Evolutionary conservation across 768 basidiomycete species (phyloP), one percentile per base, ranked within the genome.

Genomic region (Rhizopogon vesiculosus): DNA sequence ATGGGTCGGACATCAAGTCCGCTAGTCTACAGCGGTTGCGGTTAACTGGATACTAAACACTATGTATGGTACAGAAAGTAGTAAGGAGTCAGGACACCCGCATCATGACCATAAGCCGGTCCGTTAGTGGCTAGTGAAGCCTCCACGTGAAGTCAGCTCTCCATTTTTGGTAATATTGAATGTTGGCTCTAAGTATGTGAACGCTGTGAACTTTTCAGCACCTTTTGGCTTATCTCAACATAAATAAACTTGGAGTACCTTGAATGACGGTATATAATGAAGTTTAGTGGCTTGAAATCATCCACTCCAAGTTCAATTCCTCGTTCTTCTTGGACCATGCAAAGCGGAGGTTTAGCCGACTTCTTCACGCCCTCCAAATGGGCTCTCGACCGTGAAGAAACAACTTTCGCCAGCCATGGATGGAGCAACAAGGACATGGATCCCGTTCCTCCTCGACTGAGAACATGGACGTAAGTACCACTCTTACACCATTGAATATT

Each of bases 341-440:
- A 22, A 9, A 38, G 31, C 2, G 56, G 22, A 46, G 28, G 44
- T 53, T 55, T 41, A 9, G 13, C 55, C 50, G 56, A 51, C 42
- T 74, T 69, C 64, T 60, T 71, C 58, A 71, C 66, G 51, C 67
- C 69, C 3, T 73, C 76, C 10, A 61, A 64, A 25, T 84, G 81
- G 84, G 73, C 70, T 13, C 76, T 86, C 39, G 72, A 81, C 61
- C 76, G 79, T 9, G 76, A 78, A 51, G 67, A 76, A 41, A 76
- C 80, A 22, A 78, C 77, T 19, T 81, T 85, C 60, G 31, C 82
- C 77, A 8, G 76, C 64, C 48, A 77, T 76, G 61, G 77, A 66
- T 88, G 86, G 85, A 77, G 73, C 59, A 91, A 91, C 69, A 79
- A 80, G 61, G 88, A 89, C 63, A 88, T 89, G 83, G 88, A 89